Percentiles rank a stretch among this genome's conserved stretches.
These are phyloP conservation scores for Adiantum capillusveneris DNA, from an alignment of 75 land plant species.

Conservation along the genomic window DNA sequence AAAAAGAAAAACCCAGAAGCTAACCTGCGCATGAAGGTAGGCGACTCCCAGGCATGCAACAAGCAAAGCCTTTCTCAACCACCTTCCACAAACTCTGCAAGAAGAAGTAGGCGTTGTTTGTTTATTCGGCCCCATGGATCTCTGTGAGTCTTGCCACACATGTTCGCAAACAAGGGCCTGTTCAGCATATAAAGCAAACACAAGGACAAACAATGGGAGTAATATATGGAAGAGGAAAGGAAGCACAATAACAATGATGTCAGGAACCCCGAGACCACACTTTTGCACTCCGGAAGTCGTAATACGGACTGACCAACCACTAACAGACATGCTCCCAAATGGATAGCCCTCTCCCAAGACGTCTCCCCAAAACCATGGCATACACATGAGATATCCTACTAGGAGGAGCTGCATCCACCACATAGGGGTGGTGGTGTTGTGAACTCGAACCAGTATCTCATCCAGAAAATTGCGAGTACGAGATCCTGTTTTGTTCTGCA, in stretches of 20 bases:
- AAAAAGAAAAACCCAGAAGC: constrained; percentile 1
- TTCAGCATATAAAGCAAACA: constrained; percentile 34
- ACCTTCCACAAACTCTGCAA: constrained; percentile 12
- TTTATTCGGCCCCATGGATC: too few species aligned
- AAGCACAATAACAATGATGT: constrained; percentile 37
- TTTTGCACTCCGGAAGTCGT: background rate
- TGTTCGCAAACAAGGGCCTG: constrained; percentile 24
- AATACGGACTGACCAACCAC: constrained; percentile 36
- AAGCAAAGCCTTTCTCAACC: constrained; percentile 30
- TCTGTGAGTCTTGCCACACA: background rate
- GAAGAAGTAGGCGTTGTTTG: background rate
- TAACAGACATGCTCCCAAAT: constrained; percentile 19
- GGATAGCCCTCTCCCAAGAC: constrained; percentile 37
- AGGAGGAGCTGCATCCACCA: constrained; percentile 19
- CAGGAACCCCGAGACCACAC: constrained; percentile 30
- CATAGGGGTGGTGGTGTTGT: constrained; percentile 15
- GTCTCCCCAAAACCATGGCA: constrained; percentile 59
- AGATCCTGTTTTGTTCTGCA: constrained; percentile 18
- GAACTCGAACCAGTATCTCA: constrained; percentile 9
- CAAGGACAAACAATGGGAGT: constrained; percentile 26
- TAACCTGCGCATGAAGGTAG: constrained; percentile 37
- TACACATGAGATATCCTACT: constrained; percentile 17
- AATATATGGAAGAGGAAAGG: constrained; percentile 35
- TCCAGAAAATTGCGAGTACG: background rate
- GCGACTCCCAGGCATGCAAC: constrained; percentile 20